Percentiles rank a stretch among this genome's conserved stretches.
Evolutionary conservation across 2,329 filamentous ascomycete genomes (phyloP).

Genomic region (Thermochaetoides dissita): DNA sequence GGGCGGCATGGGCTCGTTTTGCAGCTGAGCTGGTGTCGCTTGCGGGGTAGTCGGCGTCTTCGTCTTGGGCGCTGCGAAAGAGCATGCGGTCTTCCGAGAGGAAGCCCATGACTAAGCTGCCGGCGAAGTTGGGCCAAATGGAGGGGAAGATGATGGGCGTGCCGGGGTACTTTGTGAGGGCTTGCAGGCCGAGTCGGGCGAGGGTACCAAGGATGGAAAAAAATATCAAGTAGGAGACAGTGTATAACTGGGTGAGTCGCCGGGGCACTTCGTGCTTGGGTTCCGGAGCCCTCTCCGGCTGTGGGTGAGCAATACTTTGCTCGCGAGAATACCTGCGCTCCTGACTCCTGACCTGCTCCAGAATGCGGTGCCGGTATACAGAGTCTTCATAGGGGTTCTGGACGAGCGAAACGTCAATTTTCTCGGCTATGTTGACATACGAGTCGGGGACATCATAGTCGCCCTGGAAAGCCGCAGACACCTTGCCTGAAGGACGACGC

Average conservation of each 20-base stretch:
- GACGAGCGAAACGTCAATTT: conserved; percentile 26
- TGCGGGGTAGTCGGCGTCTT: conserved; percentile 17
- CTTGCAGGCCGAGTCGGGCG: conserved; percentile 65
- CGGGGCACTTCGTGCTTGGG: conserved; percentile 27
- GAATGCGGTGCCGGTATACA: conserved; percentile 24
- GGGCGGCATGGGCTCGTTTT: conserved; percentile 17
- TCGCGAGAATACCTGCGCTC: conserved; percentile 15
- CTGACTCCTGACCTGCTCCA: conserved; percentile 24
- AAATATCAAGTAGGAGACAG: conserved; percentile 66
- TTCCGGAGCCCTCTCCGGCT: conserved; percentile 1
- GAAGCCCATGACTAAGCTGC: conserved; percentile 74
- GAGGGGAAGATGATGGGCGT: conserved; percentile 61
- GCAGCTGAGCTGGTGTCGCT: conserved; percentile 10
- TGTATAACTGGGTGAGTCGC: conserved; percentile 49
- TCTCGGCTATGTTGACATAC: conserved; percentile 31
- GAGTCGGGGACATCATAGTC: conserved; percentile 24
- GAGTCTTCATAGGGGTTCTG: conserved; percentile 26
- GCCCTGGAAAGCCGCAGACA: conserved; percentile 8
- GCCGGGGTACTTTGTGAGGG: conserved; percentile 63
- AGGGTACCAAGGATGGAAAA: conserved; percentile 78
- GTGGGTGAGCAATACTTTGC: background rate
- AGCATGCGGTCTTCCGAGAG: conserved; percentile 63
- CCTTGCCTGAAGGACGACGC: conserved; percentile 1
- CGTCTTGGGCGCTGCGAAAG: conserved; percentile 39
- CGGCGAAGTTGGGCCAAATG: conserved; percentile 78